These are phyloP conservation scores for Aspergillus glaucus DNA, from an alignment of 2,329 filamentous ascomycete genomes.

Conservation along the genomic window DNA sequence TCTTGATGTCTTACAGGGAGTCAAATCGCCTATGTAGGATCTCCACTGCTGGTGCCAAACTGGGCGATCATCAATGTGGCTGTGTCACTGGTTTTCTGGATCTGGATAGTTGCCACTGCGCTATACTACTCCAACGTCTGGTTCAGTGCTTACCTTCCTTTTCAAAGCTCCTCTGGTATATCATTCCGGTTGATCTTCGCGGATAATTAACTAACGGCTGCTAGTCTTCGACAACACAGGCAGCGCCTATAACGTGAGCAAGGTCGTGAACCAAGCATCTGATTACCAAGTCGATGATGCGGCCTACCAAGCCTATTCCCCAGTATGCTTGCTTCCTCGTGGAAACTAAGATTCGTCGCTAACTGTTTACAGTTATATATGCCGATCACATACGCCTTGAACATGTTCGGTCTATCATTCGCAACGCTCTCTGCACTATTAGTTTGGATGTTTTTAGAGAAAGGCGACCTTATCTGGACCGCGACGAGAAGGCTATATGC, in stretches of 20 bases:
- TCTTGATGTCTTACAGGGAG: neutral
- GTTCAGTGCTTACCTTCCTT: constrained; percentile 14
- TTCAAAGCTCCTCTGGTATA: constrained; percentile 20
- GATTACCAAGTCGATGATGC: constrained; percentile 56
- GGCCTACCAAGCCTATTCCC: constrained; percentile 59
- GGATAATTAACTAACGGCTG: too few relatives aligned
- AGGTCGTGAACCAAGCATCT: constrained; percentile 49
- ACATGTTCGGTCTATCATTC: constrained; percentile 53
- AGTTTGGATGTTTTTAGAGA: constrained; percentile 20
- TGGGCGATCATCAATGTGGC: neutral
- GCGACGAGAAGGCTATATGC: neutral
- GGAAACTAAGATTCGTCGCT: neutral
- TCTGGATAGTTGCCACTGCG: neutral
- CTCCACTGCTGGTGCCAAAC: neutral
- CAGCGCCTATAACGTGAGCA: constrained; percentile 54
- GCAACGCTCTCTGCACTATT: constrained; percentile 53
- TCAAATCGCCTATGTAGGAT: neutral
- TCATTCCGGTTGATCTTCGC: neutral
- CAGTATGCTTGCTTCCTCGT: constrained; percentile 46
- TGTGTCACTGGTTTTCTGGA: neutral
- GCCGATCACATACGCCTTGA: constrained; percentile 21
- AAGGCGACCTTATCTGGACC: constrained; percentile 9
- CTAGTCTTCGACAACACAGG: constrained; percentile 63
- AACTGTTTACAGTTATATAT: constrained; percentile 15
- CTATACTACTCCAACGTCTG: constrained; percentile 11